A percentile compares a stretch with the other conserved stretches of the same genome.
These are phyloP conservation scores for Typha latifolia DNA, from an alignment of 176 grass and related monocot species.

Conservation along the genomic window DNA sequence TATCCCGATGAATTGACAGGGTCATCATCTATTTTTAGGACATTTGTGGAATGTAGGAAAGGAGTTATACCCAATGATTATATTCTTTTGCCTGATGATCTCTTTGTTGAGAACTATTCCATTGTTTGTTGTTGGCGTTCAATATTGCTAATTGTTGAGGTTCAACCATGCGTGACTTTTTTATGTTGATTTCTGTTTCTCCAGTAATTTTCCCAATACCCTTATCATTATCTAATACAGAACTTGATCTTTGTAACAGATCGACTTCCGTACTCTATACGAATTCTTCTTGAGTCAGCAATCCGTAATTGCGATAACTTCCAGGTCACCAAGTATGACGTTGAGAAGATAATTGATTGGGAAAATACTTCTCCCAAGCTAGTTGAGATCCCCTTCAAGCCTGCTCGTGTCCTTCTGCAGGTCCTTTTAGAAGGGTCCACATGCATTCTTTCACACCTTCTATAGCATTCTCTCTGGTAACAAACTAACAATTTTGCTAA, in stretches of 20 bases:
- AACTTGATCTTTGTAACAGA: conserved; percentile 8
- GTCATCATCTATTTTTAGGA: no score
- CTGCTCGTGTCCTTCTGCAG: conserved; percentile 43
- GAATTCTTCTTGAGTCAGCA: conserved; percentile 37
- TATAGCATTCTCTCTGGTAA: not conserved
- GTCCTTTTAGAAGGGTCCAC: not conserved
- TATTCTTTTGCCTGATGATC: not conserved
- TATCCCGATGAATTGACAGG: not conserved
- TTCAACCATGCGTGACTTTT: not conserved
- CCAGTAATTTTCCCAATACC: not conserved
- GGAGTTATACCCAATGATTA: no score
- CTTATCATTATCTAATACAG: not conserved
- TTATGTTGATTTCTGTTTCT: not conserved
- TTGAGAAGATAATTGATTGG: conserved; percentile 40
- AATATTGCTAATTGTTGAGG: no score
- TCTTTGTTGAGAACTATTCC: not conserved
- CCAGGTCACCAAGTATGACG: conserved; percentile 34
- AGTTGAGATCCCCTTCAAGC: conserved; percentile 41
- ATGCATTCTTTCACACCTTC: not conserved
- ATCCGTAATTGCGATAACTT: conserved; percentile 36
- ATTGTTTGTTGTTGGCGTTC: no score
- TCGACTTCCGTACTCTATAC: conserved; percentile 15
- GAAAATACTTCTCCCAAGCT: conserved; percentile 27
- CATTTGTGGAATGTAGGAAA: no score
- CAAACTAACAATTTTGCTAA: not conserved